These are phyloP conservation scores for Saccharomyces hybrid DNA, from an alignment of 1,139 yeast genomes.

Conservation along the genomic window DNA sequence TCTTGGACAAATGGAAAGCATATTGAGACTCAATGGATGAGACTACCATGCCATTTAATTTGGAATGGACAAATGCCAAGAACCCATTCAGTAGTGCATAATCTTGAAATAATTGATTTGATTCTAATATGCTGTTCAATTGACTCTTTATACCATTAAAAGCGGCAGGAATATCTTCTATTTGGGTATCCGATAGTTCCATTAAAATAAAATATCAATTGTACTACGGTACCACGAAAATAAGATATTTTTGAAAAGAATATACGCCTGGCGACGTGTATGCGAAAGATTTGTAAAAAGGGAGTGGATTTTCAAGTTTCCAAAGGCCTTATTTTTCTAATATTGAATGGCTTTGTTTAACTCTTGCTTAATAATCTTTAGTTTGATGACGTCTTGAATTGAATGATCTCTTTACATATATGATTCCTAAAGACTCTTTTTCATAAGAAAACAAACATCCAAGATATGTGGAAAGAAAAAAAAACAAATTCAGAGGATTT, in stretches of 20 bases:
- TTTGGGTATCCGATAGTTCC: conserved; percentile 2
- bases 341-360: not conserved
- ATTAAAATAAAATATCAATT: not conserved
- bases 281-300: not conserved
- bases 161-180: conserved; percentile 1
- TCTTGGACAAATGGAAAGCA: not conserved
- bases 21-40: conserved; percentile 8
- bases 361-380: not conserved
- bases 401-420: conserved; percentile 1
- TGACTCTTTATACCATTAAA: conserved; percentile 8
- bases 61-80: conserved; percentile 27
- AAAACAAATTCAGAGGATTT: not conserved
- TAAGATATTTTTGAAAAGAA: not conserved
- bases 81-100: conserved; percentile 26
- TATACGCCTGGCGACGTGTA: not conserved
- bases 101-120: conserved; percentile 22
- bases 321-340: not conserved
- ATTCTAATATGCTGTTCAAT: conserved; percentile 19
- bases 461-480: not conserved
- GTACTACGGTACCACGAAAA: not conserved
- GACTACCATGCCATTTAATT: conserved; percentile 10
- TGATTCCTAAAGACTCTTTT: not conserved
- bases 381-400: not conserved
- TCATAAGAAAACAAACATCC: not conserved
- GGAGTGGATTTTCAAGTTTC: not conserved